Base-by-base conservation (phyloP, 2,329 filamentous ascomycete species). In the Botrytis tulipae region DNA sequence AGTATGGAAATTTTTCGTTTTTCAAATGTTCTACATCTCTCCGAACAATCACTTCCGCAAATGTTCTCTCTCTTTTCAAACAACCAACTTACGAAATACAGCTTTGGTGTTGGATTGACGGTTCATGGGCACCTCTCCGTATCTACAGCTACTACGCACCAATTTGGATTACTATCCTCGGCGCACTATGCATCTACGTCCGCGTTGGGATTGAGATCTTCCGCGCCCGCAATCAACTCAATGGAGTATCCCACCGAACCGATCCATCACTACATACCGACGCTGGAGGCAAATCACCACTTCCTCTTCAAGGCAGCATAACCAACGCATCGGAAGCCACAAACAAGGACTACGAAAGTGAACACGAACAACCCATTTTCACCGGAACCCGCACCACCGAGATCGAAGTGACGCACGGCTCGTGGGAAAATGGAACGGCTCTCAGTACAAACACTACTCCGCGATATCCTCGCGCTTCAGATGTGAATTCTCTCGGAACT, bases 81-180 rank as follows among this genome's bases (percentile, higher is more conserved):
- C n/a, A 25, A n/a, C 18, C 16, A 29, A 42, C 69, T 73, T 92
- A 92, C 48, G 46, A 92, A 42, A 88, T 86, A 1, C 29, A 80
- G 79, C 83, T 96, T 48, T 96, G 93, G 93, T 96, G 93, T 81
- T 96, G 93, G 93, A 86, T 96, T 29, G 84, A 87, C 8, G 81
- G 84, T 10, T 82, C 88, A 5, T 94, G 90, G 87, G 91, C 93
- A 69, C 86, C 90, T 74, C 88, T 93, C 81, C 90, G 93, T 46
- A 90, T 96, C 74, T 88, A 89, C 9, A 87, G 89, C 37, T 95
- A 94, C 81, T 96, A 95, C 77, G 90, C 85, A 0, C 91, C 91
- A 1, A 86, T 92, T 71, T 93, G 91, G 91, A 81, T 91, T 32
- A 83, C 88, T 16, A 90, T 93, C 44, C 76, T 86, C 37, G 75